Evolutionary conservation across 2,329 filamentous ascomycete species (phyloP), one percentile per base, ranked within the genome.

Genomic region (Dendrostoma leiphaemia): DNA sequence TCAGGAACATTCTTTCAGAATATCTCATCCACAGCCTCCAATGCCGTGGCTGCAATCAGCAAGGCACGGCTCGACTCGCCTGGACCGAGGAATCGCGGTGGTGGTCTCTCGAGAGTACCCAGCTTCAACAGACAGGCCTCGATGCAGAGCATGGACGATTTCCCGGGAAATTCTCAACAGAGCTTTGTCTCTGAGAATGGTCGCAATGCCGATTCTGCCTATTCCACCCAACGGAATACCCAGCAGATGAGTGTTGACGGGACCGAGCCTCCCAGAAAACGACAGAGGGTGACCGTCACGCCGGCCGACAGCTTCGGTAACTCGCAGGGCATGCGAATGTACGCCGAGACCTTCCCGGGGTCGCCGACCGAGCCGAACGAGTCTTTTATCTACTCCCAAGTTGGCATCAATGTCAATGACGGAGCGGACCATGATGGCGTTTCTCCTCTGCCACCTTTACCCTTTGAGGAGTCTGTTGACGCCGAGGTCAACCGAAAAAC

Each of bases 1-100:
- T 85, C 89, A 44, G 92, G 91, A 17, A 97, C 94, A 1, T 97
- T 97, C 68, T 97, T 99, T 76, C 92, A 92, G 67, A 97, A 95
- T 66, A 97, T 99, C 60, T 97, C 93, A 4, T 89, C 85, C 60
- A 96, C 91, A 1, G 92, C 94, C 1, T 94, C 90, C 4, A 93
- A 91, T 64, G 94, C 94, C 26, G 90, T 99, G 53, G 92, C 91
- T 58, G 93, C 94, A 55, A 95, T 99, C 71, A 97, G 90, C 81
- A 97, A 97, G 74, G 93, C 94, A 15, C 84, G 93, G 12, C 88
- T 97, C 63, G 92, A 97, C 68, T 96, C 92, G 2, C 91, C 92
- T 1, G 87, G 82, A 7, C 88, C 88, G 4, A 79, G 89, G 56
- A 78, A 74, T 53, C 81, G 82, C 29, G 85, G 53, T 19, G 47